Evolutionary conservation across 2,329 filamentous ascomycete species (phyloP), one percentile per base, ranked within the genome.

Genomic region (Apiospora phragmitis): DNA sequence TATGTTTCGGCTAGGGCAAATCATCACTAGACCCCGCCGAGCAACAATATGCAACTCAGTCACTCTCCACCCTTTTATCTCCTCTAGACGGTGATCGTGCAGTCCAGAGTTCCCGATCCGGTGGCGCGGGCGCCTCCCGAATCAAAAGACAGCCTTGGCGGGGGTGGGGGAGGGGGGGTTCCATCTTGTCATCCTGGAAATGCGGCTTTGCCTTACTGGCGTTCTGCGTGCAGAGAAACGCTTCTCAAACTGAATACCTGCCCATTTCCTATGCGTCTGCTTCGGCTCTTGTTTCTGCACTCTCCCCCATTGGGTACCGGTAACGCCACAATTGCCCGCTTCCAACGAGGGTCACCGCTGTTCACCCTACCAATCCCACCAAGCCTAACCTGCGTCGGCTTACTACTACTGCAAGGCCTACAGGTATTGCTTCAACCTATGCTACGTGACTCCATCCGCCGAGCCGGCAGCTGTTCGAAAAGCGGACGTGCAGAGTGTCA

Each of bases 141-240:
- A 38, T 29, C 55, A 62, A 62, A 62, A 62, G 55, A 62, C 55
- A 62, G 55, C 18, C 55, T 62, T 62, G 55, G 55, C 55, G 55
- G 49, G n/a, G n/a, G n/a, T n/a, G n/a, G n/a, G n/a, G n/a, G n/a
- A n/a, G n/a, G n/a, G n/a, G n/a, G n/a, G n/a, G 18, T 32, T 38
- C 55, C 55, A 62, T 62, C 32, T 6, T n/a, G 29, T 9, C 29
- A 62, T 62, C 51, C 51, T 59, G 51, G 51, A 35, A 59, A 35
- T 62, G 32, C 55, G 32, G 55, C 55, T 62, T 38, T n/a, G 55
- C 32, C 18, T 32, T 62, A 18, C 24, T 35, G 18, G 55, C 55
- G 12, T 21, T n/a, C n/a, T n/a, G n/a, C n/a, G n/a, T 35, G 32
- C 55, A 38, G 55, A 62, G 55, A 62, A 62, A 62, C 29, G 55